Conservation (phyloP, 2,329 filamentous ascomycete species). For the Curvularia lunata region DNA sequence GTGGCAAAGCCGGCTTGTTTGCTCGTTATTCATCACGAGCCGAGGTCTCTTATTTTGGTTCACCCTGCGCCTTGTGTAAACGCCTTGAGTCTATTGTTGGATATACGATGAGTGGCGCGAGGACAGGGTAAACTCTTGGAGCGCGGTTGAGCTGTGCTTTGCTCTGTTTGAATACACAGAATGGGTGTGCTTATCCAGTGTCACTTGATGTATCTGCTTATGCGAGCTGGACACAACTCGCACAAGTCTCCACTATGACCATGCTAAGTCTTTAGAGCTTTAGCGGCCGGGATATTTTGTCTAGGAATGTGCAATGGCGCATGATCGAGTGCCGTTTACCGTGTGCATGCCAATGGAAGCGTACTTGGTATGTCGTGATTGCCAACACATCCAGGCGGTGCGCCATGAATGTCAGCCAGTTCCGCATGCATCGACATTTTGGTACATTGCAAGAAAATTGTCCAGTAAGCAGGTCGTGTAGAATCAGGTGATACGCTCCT, state of each 20-base stretch:
- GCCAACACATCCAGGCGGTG: background rate
- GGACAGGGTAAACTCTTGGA: background rate
- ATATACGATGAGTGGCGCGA: background rate
- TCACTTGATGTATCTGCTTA: background rate
- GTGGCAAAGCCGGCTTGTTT: background rate
- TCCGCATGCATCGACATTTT: background rate
- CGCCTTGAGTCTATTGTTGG: background rate
- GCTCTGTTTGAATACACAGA: background rate
- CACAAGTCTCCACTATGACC: background rate
- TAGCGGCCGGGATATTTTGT: background rate
- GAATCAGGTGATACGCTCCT: background rate
- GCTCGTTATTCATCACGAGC: background rate
- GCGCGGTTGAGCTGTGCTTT: background rate
- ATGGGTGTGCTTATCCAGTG: background rate
- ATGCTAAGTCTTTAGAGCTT: background rate
- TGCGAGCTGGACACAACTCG: background rate
- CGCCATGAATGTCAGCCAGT: background rate
- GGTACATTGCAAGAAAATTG: background rate
- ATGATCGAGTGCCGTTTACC: background rate
- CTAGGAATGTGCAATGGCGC: background rate
- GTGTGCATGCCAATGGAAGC: background rate
- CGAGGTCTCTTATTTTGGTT: background rate
- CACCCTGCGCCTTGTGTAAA: background rate
- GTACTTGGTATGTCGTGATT: background rate
- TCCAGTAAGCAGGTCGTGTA: too few relatives aligned